Evolutionary conservation across 1,284 basidiomycete genomes (phyloP).

Genomic region (Naganishia cerealis): DNA sequence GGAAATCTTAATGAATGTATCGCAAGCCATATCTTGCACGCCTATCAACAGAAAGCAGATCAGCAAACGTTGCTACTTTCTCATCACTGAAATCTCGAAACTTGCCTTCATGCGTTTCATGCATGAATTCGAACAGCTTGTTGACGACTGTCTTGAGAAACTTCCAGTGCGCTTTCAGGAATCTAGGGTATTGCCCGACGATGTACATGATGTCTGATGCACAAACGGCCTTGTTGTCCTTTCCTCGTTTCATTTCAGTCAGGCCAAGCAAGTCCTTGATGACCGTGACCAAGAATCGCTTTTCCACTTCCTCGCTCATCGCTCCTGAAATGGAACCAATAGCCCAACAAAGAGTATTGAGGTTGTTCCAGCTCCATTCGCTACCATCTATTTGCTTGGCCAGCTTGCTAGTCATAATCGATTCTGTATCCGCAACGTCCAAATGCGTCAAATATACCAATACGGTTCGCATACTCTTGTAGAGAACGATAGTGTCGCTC

Average conservation of each 20-base stretch:
- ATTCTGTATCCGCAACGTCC: constrained; percentile 93
- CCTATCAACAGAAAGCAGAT: constrained; percentile 57
- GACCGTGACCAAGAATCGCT: constrained; percentile 97
- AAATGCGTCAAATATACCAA: constrained; percentile 96
- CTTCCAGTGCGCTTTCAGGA: constrained; percentile 99
- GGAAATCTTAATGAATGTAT: constrained; percentile 99
- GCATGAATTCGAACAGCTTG: constrained; percentile 99
- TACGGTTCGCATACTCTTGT: constrained; percentile 98
- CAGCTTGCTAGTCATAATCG: constrained; percentile 94
- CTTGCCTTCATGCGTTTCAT: constrained; percentile 95
- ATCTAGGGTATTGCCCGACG: constrained; percentile 98
- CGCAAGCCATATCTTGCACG: constrained; percentile 99
- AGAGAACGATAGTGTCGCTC: constrained; percentile 95
- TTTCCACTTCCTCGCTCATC: constrained; percentile 99
- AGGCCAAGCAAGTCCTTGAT: constrained; percentile 97
- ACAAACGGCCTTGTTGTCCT: constrained; percentile 99
- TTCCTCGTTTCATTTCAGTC: constrained; percentile 97
- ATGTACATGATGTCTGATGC: constrained; percentile 99
- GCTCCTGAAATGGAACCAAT: constrained; percentile 99
- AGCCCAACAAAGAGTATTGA: constrained; percentile 99
- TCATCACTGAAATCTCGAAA: constrained; percentile 16
- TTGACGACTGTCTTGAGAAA: constrained; percentile 99
- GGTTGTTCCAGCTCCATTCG: constrained; percentile 99
- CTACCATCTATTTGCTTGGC: constrained; percentile 86
- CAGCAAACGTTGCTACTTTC: constrained; percentile 23